Conservation (phyloP, 768 basidiomycete genomes). For the Podaxis sp. region DNA sequence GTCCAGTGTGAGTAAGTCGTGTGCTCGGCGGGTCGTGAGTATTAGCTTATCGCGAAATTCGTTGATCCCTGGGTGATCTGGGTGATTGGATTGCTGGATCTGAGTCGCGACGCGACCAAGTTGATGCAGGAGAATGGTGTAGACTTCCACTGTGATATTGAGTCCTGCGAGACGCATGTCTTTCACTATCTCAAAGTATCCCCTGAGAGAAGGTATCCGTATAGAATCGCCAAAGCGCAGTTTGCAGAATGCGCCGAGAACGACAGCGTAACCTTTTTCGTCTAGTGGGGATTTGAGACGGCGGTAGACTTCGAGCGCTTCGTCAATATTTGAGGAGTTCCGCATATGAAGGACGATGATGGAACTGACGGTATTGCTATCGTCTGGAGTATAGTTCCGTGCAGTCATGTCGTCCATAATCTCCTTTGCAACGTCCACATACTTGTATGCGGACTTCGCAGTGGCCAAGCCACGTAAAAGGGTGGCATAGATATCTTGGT, state of each 20-base stretch:
- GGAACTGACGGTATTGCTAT: slow-evolving; percentile 42
- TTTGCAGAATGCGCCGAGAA: slow-evolving; percentile 60
- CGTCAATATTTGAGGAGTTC: slow-evolving; percentile 43
- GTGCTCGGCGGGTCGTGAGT: slow-evolving; percentile 55
- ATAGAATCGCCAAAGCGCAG: slow-evolving; percentile 45
- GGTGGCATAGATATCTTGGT: slow-evolving; percentile 49
- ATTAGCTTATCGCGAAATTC: slow-evolving; percentile 32
- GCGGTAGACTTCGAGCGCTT: slow-evolving; percentile 63
- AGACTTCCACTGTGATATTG: slow-evolving; percentile 51
- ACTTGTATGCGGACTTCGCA: slow-evolving; percentile 40
- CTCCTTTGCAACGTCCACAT: slow-evolving; percentile 40
- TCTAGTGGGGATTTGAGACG: slow-evolving; percentile 40
- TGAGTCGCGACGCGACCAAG: slow-evolving; percentile 42
- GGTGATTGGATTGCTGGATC: slow-evolving; percentile 17
- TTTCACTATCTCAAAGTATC: slow-evolving; percentile 71
- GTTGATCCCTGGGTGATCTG: not conserved
- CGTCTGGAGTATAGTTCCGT: slow-evolving; percentile 40
- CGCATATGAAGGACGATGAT: slow-evolving; percentile 67
- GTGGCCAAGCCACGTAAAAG: slow-evolving; percentile 46
- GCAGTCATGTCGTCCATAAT: slow-evolving; percentile 66
- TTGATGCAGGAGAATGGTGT: slow-evolving; percentile 62
- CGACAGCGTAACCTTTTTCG: slow-evolving; percentile 54
- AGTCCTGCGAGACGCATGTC: slow-evolving; percentile 75
- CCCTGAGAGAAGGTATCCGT: slow-evolving; percentile 38
- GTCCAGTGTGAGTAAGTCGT: slow-evolving; percentile 77